phyloP scores from a whole-genome alignment of 1,284 basidiomycete genomes.

The Ceratobasidium sp. region DNA sequence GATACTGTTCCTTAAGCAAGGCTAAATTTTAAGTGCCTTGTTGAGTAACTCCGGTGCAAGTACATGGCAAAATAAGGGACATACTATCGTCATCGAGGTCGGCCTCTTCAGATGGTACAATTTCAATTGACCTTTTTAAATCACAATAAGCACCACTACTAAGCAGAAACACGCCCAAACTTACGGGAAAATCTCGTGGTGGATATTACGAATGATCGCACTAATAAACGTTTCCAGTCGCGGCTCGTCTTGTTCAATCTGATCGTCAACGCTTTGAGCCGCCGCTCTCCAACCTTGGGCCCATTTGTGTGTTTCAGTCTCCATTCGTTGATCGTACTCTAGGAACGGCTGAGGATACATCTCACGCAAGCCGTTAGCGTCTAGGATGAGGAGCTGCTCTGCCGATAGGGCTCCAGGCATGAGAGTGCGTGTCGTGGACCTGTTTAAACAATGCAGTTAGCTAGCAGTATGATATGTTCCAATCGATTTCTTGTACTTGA shows the following conservation, averaged over 20 bases:
- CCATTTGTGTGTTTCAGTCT: neutral
- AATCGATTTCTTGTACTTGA: neutral
- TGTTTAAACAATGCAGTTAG: neutral
- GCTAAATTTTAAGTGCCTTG: no score
- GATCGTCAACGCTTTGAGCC: neutral
- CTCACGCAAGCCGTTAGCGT: constrained; percentile 14
- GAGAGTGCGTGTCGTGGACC: neutral
- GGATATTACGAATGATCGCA: neutral
- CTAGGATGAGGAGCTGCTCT: constrained; percentile 9
- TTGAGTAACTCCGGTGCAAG: no score
- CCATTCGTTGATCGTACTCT: constrained; percentile 1
- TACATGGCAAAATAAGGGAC: no score
- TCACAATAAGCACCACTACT: no score
- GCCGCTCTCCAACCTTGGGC: neutral
- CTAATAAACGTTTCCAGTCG: neutral
- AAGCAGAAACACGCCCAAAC: neutral
- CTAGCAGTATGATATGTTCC: no score
- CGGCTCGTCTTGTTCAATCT: constrained; percentile 11
- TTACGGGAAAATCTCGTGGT: constrained; percentile 12
- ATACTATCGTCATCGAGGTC: no score
- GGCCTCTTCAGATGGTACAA: no score
- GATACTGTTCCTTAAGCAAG: neutral
- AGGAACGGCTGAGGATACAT: constrained; percentile 14
- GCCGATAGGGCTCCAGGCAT: neutral
- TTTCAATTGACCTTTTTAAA: no score